Percentiles rank a stretch among this genome's conserved stretches.
phyloP scores from a whole-genome alignment of 768 basidiomycete genomes.

The Trametes meyenii region DNA sequence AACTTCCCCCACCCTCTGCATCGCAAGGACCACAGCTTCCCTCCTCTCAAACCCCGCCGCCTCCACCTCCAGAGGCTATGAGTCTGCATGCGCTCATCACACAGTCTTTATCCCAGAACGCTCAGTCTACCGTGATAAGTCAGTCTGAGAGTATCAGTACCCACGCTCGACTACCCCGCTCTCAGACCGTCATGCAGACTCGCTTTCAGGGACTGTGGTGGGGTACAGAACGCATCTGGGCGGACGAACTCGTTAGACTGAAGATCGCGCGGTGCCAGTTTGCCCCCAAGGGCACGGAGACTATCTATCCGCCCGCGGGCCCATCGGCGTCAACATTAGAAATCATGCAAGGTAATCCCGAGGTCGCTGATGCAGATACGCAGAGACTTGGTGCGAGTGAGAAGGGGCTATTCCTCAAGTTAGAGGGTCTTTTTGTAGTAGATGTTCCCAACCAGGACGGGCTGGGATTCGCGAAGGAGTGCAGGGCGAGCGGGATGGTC shows the following conservation, averaged over 20 bases:
- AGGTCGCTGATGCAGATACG: constrained; percentile 28
- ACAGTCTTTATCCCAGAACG: constrained; percentile 12
- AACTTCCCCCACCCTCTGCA: background rate
- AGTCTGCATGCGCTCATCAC: constrained; percentile 14
- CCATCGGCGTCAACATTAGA: constrained; percentile 39
- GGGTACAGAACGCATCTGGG: constrained; percentile 89
- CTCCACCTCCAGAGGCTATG: background rate
- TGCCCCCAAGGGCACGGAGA: constrained; percentile 63
- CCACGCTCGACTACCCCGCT: constrained; percentile 30
- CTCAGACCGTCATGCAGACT: constrained; percentile 48
- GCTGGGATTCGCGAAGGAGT: constrained; percentile 49
- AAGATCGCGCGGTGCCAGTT: constrained; percentile 68
- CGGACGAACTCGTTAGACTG: constrained; percentile 80
- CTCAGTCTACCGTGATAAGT: constrained; percentile 5
- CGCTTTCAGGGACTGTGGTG: constrained; percentile 86
- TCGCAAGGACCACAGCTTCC: constrained; percentile 4
- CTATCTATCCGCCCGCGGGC: constrained; percentile 65
- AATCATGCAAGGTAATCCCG: constrained; percentile 36
- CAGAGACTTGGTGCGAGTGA: constrained; percentile 48
- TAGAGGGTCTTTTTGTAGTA: constrained; percentile 67
- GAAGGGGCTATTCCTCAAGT: constrained; percentile 71
- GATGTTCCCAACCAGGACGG: constrained; percentile 52
- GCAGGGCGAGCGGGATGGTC: constrained; percentile 70
- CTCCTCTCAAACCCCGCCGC: constrained; percentile 29
- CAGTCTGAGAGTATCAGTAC: constrained; percentile 27